phyloP scores from a whole-genome alignment of 2,329 filamentous ascomycete genomes.

The Biscogniauxia marginata region DNA sequence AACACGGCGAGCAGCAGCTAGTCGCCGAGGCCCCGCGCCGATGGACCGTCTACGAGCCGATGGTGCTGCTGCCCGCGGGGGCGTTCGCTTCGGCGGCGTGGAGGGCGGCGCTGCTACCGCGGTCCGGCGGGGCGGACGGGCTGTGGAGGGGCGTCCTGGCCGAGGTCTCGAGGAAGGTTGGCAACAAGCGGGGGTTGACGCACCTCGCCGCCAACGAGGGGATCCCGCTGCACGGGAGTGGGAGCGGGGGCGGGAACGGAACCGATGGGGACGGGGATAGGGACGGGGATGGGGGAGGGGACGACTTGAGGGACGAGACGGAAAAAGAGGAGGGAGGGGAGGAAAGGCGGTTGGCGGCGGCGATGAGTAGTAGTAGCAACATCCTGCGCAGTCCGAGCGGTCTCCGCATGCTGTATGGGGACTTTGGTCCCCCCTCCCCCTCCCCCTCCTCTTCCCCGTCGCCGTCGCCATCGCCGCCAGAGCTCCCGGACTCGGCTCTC shows the following conservation, averaged over 20 bases:
- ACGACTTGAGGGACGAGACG: too few relatives aligned
- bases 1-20: slow-evolving; percentile 28
- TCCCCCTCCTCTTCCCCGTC: too few relatives aligned
- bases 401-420: slow-evolving; percentile 68
- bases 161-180: slow-evolving; percentile 38
- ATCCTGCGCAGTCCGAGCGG: slow-evolving; percentile 70
- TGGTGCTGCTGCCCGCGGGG: slow-evolving; percentile 59
- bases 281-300: background rate
- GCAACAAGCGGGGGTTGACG: slow-evolving; percentile 43
- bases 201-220: slow-evolving; percentile 62
- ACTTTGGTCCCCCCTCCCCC: slow-evolving; percentile 61
- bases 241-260: background rate
- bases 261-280: slow-evolving; percentile 36
- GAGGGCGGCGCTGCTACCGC: slow-evolving; percentile 34
- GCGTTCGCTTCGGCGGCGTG: slow-evolving; percentile 49
- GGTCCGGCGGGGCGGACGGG: slow-evolving; percentile 21
- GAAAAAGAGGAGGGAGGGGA: too few relatives aligned
- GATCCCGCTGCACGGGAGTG: slow-evolving; percentile 47
- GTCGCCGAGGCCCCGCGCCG: slow-evolving; percentile 49
- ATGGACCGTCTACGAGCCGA: slow-evolving; percentile 60
- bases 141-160: slow-evolving; percentile 53
- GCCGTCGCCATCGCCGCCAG: too few relatives aligned
- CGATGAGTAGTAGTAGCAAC: slow-evolving; percentile 47
- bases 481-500: slow-evolving; percentile 64
- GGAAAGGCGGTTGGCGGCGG: too few relatives aligned